Base-by-base conservation (phyloP, 2,329 filamentous ascomycete genomes). In the Beauveria bassiana region DNA sequence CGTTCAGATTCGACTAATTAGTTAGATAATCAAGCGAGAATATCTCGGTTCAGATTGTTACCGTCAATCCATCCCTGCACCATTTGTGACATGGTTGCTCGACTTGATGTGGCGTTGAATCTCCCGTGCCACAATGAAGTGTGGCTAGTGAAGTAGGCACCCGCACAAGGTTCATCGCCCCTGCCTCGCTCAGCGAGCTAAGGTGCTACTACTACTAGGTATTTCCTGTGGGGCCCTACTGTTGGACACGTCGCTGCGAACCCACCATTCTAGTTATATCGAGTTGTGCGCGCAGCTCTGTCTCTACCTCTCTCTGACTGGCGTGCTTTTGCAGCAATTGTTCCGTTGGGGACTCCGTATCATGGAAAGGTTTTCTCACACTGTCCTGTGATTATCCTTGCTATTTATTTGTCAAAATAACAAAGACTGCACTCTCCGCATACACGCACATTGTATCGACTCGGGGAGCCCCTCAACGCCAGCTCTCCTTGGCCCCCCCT, bases 161-260 rank as follows among this genome's bases (percentile, higher is more conserved):
- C 20, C 31, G 31, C 50, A 20, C 28, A n/a, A 31, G 12, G 34
- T 34, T 50, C 42, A 20, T 46, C 40, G 54, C 42, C n/a, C 42
- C 53, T 47, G 42, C 40, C n/a, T 45, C 2, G 14, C n/a, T 45
- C 5, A 8, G 14, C 22, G 38, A 38, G 31, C 51, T 34, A 57
- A 18, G 10, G 16, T 47, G 55, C 3, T 22, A 22, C 20, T 22
- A 22, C 20, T 22, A 22, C 20, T 9, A 26, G 12, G 31, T 40
- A 7, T 49, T 58, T 58, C 50, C 14, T 53, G n/a, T 49, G 45
- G 55, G 45, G 8, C 45, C 55, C 31, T 10, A 49, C 45, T 58
- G 43, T 47, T 57, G 55, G 45, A 58, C 55, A 58, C 55, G 55
- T 58, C 55, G 55, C 43, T 57, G 26, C 54, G 54, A 57, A 31